Evolutionary conservation across 805 yeast species (phyloP).

Genomic region (Saccharomycopsis babjevae): DNA sequence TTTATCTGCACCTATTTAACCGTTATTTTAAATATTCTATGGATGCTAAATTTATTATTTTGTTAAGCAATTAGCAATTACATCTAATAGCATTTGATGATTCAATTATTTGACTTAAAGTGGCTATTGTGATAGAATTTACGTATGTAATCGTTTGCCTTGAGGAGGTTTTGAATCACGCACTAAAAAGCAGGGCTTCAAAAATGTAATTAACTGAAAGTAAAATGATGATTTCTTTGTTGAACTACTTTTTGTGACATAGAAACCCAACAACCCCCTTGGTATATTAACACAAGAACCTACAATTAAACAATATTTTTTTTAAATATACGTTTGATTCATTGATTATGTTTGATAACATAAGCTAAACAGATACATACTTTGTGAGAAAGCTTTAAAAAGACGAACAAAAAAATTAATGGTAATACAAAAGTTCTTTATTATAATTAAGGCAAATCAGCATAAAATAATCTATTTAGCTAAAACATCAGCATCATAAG

Average conservation of each 20-base stretch:
- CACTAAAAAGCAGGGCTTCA: background rate
- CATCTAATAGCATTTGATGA: too few relatives aligned
- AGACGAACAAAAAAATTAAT: background rate
- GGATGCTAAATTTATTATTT: background rate
- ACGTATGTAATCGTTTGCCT: too few relatives aligned
- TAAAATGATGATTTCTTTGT: too few relatives aligned
- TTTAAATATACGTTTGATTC: background rate
- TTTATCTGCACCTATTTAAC: background rate
- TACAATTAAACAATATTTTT: background rate
- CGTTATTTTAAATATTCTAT: background rate
- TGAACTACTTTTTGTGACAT: too few relatives aligned
- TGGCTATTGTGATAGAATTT: too few relatives aligned
- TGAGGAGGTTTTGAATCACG: too few relatives aligned
- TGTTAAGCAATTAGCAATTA: background rate
- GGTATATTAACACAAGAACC: background rate
- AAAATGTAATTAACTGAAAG: background rate
- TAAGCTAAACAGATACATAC: conserved; percentile 1
- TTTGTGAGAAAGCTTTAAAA: background rate
- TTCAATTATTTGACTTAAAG: too few relatives aligned
- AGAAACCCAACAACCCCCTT: background rate
- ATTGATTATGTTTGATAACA: background rate
- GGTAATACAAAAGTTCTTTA: background rate
- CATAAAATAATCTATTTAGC: conserved; percentile 42
- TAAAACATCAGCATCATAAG: conserved; percentile 97
- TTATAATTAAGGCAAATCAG: background rate